phyloP scores from a whole-genome alignment of 2,329 filamentous ascomycete species.

The Nannizziopsis arthrosporioides region DNA sequence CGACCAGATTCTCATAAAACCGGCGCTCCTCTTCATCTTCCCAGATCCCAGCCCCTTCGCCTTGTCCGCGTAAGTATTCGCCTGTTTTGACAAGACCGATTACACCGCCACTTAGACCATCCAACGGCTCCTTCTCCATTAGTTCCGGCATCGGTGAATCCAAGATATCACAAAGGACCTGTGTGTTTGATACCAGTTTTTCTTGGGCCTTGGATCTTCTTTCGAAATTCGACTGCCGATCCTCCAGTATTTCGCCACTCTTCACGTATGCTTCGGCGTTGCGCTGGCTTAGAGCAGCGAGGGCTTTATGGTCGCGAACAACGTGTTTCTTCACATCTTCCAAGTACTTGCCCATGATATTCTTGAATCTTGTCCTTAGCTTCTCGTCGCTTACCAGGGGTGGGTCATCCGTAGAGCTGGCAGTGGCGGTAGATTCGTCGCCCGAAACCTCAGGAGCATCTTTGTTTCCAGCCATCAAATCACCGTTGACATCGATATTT shows the following conservation, averaged over 20 bases:
- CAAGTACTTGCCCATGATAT: slow-evolving; percentile 75
- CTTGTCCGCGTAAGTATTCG: slow-evolving; percentile 81
- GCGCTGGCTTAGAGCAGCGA: slow-evolving; percentile 74
- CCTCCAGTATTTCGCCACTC: slow-evolving; percentile 95
- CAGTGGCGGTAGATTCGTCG: slow-evolving; percentile 40
- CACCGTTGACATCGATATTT: slow-evolving; percentile 68
- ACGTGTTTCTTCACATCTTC: slow-evolving; percentile 86
- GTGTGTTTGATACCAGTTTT: slow-evolving; percentile 77
- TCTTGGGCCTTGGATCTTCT: slow-evolving; percentile 88
- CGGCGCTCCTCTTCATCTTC: slow-evolving; percentile 95
- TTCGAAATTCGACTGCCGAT: slow-evolving; percentile 90
- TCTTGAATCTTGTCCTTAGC: slow-evolving; percentile 73
- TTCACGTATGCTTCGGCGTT: slow-evolving; percentile 98
- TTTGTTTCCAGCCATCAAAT: slow-evolving; percentile 41
- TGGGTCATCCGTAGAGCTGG: slow-evolving; percentile 48
- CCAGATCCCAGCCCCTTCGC: slow-evolving; percentile 90
- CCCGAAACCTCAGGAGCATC: slow-evolving; percentile 41
- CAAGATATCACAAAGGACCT: slow-evolving; percentile 77
- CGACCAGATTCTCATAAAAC: slow-evolving; percentile 94
- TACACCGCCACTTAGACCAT: slow-evolving; percentile 55
- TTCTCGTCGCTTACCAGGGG: slow-evolving; percentile 63
- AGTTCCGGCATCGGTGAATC: slow-evolving; percentile 89
- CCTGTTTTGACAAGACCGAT: slow-evolving; percentile 91
- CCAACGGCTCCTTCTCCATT: slow-evolving; percentile 64
- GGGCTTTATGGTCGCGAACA: slow-evolving; percentile 79